Evolutionary conservation across 495 filamentous ascomycete species (phyloP).

Genomic region (Clavariopsis aquatica): DNA sequence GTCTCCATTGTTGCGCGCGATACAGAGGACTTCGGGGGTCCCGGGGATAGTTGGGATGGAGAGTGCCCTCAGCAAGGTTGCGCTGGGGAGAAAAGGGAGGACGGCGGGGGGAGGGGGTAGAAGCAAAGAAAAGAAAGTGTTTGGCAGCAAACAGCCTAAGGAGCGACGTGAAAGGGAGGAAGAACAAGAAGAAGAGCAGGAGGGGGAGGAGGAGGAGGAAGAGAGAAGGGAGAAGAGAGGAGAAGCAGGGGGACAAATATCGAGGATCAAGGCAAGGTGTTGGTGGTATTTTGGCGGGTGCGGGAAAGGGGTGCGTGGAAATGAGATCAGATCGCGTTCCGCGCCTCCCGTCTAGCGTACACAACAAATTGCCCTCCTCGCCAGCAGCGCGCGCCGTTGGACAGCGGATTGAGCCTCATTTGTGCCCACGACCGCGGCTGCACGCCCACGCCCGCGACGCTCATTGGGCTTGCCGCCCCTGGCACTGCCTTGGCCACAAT

Average conservation of each 20-base stretch:
- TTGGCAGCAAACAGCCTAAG: constrained; percentile 17
- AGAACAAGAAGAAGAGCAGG: constrained; percentile 8
- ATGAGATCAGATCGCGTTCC: constrained; percentile 22
- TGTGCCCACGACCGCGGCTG: background rate
- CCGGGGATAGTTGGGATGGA: background rate
- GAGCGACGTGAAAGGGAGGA: constrained; percentile 31
- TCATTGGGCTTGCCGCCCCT: background rate
- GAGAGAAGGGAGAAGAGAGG: constrained; percentile 15
- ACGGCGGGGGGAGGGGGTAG: background rate
- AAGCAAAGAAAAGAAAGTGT: constrained; percentile 10
- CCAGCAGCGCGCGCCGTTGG: background rate
- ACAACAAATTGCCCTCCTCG: constrained; percentile 2
- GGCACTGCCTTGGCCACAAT: background rate
- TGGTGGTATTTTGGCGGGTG: background rate
- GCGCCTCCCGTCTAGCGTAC: constrained; percentile 17
- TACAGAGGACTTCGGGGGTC: constrained; percentile 7
- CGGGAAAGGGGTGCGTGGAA: constrained; percentile 30
- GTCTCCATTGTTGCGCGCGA: constrained; percentile 27
- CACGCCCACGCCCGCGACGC: background rate
- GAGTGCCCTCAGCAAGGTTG: background rate
- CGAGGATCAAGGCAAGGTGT: background rate
- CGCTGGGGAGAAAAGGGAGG: background rate
- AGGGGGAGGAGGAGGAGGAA: constrained; percentile 25
- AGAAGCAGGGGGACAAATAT: background rate
- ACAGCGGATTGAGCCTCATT: background rate